Percentiles rank a stretch among this genome's conserved stretches.
Conservation (phyloP, 1,284 basidiomycete genomes). For the Cutaneotrichosporon dermatis region DNA sequence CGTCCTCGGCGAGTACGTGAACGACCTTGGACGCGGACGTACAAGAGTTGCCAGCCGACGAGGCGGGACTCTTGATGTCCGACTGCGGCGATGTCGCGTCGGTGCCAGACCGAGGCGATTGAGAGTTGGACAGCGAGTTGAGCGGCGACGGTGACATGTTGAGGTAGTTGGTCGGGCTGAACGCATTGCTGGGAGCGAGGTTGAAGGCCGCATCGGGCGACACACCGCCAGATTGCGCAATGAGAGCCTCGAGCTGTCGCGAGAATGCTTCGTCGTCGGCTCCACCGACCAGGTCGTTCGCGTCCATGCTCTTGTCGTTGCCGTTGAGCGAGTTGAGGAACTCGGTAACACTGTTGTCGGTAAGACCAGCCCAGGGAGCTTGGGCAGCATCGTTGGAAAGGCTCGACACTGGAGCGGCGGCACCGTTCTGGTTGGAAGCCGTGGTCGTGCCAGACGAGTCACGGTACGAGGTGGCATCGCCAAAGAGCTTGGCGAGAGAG, state of each 20-base stretch:
- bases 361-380: constrained; percentile 27
- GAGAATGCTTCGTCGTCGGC: constrained; percentile 36
- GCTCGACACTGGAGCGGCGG: no score
- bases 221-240: constrained; percentile 20
- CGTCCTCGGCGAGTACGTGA: constrained; percentile 36
- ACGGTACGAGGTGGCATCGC: constrained; percentile 22
- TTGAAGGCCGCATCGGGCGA: constrained; percentile 28
- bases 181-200: constrained; percentile 17
- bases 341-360: constrained; percentile 35
- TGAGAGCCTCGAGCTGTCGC: constrained; percentile 32
- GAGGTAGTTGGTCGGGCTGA: constrained; percentile 45
- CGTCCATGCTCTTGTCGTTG: constrained; percentile 7
- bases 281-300: constrained; percentile 8
- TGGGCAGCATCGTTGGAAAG: constrained; percentile 1
- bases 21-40: constrained; percentile 19
- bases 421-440: no score
- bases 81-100: constrained; percentile 21
- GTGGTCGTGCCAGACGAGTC: constrained; percentile 5
- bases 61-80: constrained; percentile 13
- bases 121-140: constrained; percentile 25
- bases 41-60: not conserved
- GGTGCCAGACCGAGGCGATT: constrained; percentile 23
- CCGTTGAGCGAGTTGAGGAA: constrained; percentile 41
- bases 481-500: constrained; percentile 19
- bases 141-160: constrained; percentile 46